Evolutionary conservation across 495 filamentous ascomycete species (phyloP).

Genomic region (Lophium mytilinum): DNA sequence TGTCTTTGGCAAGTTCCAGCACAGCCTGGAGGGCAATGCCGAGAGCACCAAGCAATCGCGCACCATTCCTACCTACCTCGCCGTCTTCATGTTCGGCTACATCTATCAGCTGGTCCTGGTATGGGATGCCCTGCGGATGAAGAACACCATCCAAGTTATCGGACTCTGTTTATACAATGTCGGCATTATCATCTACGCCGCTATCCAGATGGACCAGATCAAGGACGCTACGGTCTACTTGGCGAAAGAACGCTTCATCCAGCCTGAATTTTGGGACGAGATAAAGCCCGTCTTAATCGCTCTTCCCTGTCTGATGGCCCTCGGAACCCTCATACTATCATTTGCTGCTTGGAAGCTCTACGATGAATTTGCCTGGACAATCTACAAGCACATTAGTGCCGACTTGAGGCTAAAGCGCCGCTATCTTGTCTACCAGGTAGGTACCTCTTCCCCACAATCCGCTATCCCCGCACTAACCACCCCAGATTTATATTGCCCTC

Average conservation of each 20-base stretch:
- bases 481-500: constrained; percentile 93
- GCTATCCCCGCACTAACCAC: background rate
- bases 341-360: constrained; percentile 89
- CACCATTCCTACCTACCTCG: constrained; percentile 81
- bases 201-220: constrained; percentile 87
- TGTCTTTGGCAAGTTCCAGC: constrained; percentile 63
- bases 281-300: constrained; percentile 73
- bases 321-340: constrained; percentile 62
- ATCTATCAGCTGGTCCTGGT: constrained; percentile 82
- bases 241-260: constrained; percentile 11
- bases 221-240: constrained; percentile 55
- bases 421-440: constrained; percentile 92
- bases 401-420: constrained; percentile 94
- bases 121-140: constrained; percentile 85
- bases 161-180: constrained; percentile 88
- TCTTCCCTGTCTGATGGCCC: constrained; percentile 72
- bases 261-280: constrained; percentile 50
- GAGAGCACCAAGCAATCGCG: constrained; percentile 39
- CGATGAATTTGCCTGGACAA: constrained; percentile 98
- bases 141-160: constrained; percentile 98
- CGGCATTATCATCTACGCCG: constrained; percentile 82
- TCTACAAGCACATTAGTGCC: constrained; percentile 97
- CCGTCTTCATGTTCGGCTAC: constrained; percentile 96
- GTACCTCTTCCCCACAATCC: constrained; percentile 12
- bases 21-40: constrained; percentile 36